phyloP scores from a whole-genome alignment of 352 stramenopile genomes.

The Globisporangium spinosum region DNA sequence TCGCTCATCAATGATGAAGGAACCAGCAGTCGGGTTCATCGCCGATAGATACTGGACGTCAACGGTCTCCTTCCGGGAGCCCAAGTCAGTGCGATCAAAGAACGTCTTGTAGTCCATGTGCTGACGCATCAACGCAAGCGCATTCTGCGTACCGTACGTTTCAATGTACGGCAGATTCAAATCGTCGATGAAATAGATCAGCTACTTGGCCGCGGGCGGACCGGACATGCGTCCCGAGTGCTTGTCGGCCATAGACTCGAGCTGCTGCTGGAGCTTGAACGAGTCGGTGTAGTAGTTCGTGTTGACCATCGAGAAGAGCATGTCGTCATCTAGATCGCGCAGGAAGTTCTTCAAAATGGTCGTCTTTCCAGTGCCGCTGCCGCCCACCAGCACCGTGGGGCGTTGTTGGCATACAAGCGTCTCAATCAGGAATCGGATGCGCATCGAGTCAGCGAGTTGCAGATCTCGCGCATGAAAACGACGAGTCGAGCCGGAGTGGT shows the following conservation, averaged over 20 bases:
- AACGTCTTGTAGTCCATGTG: conserved; percentile 96
- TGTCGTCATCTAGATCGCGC: conserved; percentile 87
- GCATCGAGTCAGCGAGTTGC: conserved; percentile 96
- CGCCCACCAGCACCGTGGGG: conserved; percentile 94
- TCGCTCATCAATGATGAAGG: conserved; percentile 96
- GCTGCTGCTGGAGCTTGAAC: conserved; percentile 92
- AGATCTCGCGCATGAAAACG: conserved; percentile 97
- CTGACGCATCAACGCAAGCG: conserved; percentile 92
- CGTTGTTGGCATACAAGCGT: conserved; percentile 92
- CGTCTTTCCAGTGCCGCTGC: conserved; percentile 96
- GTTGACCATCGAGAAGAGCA: conserved; percentile 96
- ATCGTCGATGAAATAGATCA: conserved; percentile 97
- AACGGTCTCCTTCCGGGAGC: conserved; percentile 96
- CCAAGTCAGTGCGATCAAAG: conserved; percentile 93
- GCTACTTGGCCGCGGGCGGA: conserved; percentile 92
- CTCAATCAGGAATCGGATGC: conserved; percentile 93
- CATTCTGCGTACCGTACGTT: conserved; percentile 96
- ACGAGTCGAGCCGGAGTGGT: conserved; percentile 96
- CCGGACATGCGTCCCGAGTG: conserved; percentile 94
- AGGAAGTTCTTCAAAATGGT: conserved; percentile 97
- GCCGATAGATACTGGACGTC: conserved; percentile 95
- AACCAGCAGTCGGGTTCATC: conserved; percentile 96
- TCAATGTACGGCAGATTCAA: conserved; percentile 97
- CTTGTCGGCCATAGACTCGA: conserved; percentile 97
- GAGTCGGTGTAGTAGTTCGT: conserved; percentile 98